These are phyloP conservation scores for Puccinia polysora DNA, from an alignment of 1,284 basidiomycete species.

Conservation along the genomic window DNA sequence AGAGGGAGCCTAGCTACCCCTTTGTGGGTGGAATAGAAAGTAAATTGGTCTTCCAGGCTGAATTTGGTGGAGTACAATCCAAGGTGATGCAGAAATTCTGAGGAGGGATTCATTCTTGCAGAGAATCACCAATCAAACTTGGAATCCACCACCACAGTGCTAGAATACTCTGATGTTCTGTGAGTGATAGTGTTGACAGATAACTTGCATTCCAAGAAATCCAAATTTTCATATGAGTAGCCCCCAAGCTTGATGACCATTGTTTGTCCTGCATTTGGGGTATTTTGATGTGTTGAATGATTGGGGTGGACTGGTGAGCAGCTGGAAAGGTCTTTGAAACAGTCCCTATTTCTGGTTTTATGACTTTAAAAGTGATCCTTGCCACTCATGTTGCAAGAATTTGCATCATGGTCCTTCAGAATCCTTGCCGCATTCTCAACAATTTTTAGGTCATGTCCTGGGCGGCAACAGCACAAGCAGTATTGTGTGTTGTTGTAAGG, in stretches of 20 bases:
- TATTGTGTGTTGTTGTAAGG: no score
- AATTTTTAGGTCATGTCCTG: no score
- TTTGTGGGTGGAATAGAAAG: no score
- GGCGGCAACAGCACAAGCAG: no score
- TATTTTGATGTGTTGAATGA: neutral
- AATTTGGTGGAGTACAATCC: neutral
- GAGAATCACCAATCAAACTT: neutral
- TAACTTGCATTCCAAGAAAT: neutral
- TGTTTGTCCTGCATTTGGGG: neutral
- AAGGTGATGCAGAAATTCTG: neutral
- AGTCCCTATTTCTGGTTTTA: no score
- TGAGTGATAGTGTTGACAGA: neutral
- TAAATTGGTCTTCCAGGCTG: no score
- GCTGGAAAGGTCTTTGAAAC: no score
- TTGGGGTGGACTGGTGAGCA: no score
- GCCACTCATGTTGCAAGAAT: no score
- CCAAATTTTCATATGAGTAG: neutral
- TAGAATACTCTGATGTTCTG: neutral
- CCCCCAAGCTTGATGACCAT: neutral
- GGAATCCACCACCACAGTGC: neutral
- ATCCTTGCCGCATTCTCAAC: no score
- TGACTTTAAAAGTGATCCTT: neutral
- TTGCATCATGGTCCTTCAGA: no score
- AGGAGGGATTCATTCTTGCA: neutral
- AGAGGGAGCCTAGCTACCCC: no score